Evolutionary conservation across 169 alveolate species (phyloP), one percentile per base, ranked within the genome.

Genomic region (Cryptosporidium ryanae): DNA sequence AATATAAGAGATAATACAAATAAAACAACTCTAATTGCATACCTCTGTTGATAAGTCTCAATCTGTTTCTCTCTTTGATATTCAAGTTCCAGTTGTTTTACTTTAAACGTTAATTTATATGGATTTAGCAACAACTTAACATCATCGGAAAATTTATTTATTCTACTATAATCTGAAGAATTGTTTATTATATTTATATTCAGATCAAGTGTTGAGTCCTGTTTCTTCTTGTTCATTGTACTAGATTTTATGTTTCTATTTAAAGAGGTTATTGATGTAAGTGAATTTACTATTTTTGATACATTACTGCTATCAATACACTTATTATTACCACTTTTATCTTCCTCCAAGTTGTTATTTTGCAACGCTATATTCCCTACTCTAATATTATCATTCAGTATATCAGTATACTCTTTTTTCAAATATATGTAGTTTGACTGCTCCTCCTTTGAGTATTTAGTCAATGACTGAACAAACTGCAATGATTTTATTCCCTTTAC

Each of bases 1-100:
- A 68, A 49, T 27, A 68, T 52, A 6, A 46, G 66, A 5, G 83
- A 52, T n/a, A 68, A 27, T 32, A 68, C 83, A 1, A 55, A 68
- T 27, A 68, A 34, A 54, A 68, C 83, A 10, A 65, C 83, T 68
- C 83, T 68, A 32, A 68, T 18, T 50, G 83, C 54, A 68, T 68
- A 50, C 34, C 83, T 50, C 8, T 68, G 66, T 8, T 68, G 34
- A 54, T 68, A 55, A 13, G 66, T 61, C 4, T 68, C 83, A 31
- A 52, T 27, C 31, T 68, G 65, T 23, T 66, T 50, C 31, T 68
- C 83, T 25, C 50, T 68, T 23, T 68, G 83, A 38, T 68, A 68
- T 54, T 68, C 67, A 17, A 68, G n/a, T 23, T 68, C 83, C 4
- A 68, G 18, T 68, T 68, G 83, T 29, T n/a, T 54, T 3, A 68